Percentiles rank a stretch among this genome's conserved stretches.
Evolutionary conservation across 2,329 filamentous ascomycete species (phyloP).

Genomic region (Botrytis pseudocinerea): DNA sequence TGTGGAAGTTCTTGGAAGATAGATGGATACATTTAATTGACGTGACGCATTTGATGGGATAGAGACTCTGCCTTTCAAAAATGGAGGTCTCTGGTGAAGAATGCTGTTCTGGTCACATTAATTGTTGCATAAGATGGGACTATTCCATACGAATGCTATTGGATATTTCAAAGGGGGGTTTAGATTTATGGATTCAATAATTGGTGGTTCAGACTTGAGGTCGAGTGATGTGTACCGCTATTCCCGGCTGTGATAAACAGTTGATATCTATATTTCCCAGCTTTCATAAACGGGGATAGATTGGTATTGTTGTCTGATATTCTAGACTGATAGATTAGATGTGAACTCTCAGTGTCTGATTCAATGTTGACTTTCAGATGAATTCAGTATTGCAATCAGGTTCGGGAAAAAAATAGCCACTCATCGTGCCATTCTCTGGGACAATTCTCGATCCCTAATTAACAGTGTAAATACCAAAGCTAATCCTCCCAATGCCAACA

Average conservation of each 20-base stretch:
- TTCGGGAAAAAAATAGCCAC: background rate
- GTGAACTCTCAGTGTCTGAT: background rate
- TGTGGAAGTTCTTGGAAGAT: too few relatives aligned
- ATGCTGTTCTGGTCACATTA: background rate
- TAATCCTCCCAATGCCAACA: conserved; percentile 12
- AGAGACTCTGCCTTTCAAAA: background rate
- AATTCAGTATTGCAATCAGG: background rate
- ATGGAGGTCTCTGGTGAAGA: background rate
- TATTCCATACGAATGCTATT: background rate
- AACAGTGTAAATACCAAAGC: conserved; percentile 3
- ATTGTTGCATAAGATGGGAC: too few relatives aligned
- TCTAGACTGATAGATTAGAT: background rate
- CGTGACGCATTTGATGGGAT: background rate
- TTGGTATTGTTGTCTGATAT: background rate
- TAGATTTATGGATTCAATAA: background rate
- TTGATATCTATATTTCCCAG: background rate
- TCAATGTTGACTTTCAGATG: background rate
- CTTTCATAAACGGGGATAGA: background rate
- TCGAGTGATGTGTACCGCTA: background rate
- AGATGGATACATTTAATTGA: too few relatives aligned
- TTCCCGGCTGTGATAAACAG: background rate
- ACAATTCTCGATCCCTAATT: conserved; percentile 16
- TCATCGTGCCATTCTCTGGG: conserved; percentile 7
- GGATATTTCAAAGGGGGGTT: background rate
- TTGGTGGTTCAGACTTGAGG: background rate